Evolutionary conservation across 306 rosid species (phyloP), one percentile per base, ranked within the genome.

Genomic region (Lathyrus sativus): DNA sequence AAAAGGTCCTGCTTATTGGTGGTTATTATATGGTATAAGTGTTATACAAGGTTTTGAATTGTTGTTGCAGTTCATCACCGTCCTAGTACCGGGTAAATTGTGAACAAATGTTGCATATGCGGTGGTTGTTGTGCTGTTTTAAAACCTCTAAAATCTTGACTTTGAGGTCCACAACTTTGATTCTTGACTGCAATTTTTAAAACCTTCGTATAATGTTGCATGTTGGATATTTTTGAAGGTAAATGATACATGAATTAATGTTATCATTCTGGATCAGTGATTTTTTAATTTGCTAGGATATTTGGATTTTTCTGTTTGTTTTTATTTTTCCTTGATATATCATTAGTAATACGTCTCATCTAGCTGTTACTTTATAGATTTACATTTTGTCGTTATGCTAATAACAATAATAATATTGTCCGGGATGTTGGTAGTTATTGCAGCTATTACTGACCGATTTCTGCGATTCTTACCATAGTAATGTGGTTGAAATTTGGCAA

Each of bases 401-500:
- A 4, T 74, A 41, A n/a, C n/a, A n/a, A 39, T 38, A 24, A 4
- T 74, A 41, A 39, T 38, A 33, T 53, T 10, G 6, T 45, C 29
- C 42, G 48, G 42, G 62, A 55, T 72, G 60, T 54, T 66, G 38
- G 45, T 51, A 61, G 69, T 41, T 71, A 33, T 51, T n/a, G 13
- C 49, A 31, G 33, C 19, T 31, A 15, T 70, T 70, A 17, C 11
- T 53, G 29, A 28, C 24, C 65, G 69, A 65, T 71, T 19, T 37
- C 60, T 3, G 11, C 14, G 55, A 19, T 76, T 70, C 14, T 53
- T 29, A 48, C 45, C 14, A 6, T 38, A 56, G 15, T 55, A 50
- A 49, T 24, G 41, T 43, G 39, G 58, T 68, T 62, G 76, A 24
- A 59, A 60, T 65, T 53, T 65, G 69, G 53, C 14, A 17, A 62